Percentiles rank a stretch among this genome's conserved stretches.
phyloP scores from a whole-genome alignment of 306 rosid genomes.

The Begonia masoniana region DNA sequence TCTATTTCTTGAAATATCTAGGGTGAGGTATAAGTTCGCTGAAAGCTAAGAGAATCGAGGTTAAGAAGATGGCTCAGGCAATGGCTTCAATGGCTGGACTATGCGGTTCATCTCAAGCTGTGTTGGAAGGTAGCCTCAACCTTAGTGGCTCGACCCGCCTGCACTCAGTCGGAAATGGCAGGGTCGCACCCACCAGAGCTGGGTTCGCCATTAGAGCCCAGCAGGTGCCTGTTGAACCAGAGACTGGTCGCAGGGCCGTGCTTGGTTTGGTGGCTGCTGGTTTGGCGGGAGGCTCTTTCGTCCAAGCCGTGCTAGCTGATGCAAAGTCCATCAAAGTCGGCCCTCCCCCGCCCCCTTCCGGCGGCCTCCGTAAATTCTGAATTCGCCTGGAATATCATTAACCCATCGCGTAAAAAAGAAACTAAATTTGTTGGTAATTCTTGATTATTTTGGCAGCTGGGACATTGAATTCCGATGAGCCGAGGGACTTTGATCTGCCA shows the following conservation, averaged over 20 bases:
- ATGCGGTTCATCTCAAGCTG: conserved; percentile 61
- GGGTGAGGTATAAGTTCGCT: background rate
- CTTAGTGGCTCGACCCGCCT: conserved; percentile 49
- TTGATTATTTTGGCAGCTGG: conserved; percentile 48
- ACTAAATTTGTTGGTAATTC: too few relatives aligned
- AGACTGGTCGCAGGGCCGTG: conserved; percentile 56
- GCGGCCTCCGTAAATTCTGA: conserved; percentile 68
- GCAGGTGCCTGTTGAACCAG: conserved; percentile 32
- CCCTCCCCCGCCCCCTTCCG: conserved; percentile 76
- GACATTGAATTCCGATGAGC: conserved; percentile 69
- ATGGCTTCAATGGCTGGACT: conserved; percentile 89
- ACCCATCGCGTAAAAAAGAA: too few relatives aligned
- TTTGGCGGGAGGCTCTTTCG: conserved; percentile 69
- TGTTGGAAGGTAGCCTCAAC: conserved; percentile 67
- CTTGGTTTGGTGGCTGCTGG: conserved; percentile 67
- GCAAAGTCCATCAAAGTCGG: conserved; percentile 81
- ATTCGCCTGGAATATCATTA: background rate
- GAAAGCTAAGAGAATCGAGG: background rate
- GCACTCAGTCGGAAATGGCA: conserved; percentile 20
- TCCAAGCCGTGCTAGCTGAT: conserved; percentile 81
- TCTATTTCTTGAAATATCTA: too few relatives aligned
- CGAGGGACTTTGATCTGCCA: conserved; percentile 74
- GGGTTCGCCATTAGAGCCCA: conserved; percentile 52
- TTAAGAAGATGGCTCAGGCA: conserved; percentile 51
- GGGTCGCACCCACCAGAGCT: conserved; percentile 20